Evolutionary conservation across 1,139 yeast genomes (phyloP).

Genomic region (Yamadazyma jaroonii): DNA sequence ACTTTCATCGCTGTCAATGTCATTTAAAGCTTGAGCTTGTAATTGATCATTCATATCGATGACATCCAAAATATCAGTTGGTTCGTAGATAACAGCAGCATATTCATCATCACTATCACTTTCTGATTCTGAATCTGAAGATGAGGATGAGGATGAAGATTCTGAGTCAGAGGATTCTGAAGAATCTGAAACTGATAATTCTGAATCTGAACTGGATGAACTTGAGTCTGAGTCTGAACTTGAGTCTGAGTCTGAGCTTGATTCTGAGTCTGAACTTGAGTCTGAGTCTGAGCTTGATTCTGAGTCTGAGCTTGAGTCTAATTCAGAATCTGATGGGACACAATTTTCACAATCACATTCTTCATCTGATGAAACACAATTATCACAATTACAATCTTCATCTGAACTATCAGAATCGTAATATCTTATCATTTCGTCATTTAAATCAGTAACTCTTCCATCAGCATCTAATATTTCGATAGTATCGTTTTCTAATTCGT

Average conservation of each 20-base stretch:
- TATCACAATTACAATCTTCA: background rate
- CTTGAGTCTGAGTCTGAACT: slow-evolving; percentile 1
- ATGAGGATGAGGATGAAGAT: slow-evolving; percentile 2
- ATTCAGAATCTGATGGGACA: background rate
- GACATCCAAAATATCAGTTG: slow-evolving; percentile 32
- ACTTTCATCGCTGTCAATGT: slow-evolving; percentile 11
- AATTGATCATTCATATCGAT: slow-evolving; percentile 36
- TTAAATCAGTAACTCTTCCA: slow-evolving; percentile 37
- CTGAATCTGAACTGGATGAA: slow-evolving; percentile 3
- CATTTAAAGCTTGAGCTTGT: slow-evolving; percentile 30
- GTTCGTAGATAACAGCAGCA: slow-evolving; percentile 21
- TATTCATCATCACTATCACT: slow-evolving; percentile 16
- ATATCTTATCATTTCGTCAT: slow-evolving; percentile 38
- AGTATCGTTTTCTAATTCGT: slow-evolving; percentile 35
- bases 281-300: slow-evolving; percentile 5
- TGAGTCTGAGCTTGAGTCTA: slow-evolving; percentile 2
- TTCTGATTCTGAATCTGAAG: slow-evolving; percentile 8
- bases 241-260: slow-evolving; percentile 4
- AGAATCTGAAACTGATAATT: background rate
- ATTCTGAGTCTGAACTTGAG: slow-evolving; percentile 1
- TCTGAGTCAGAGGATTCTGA: slow-evolving; percentile 1
- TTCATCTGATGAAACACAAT: slow-evolving; percentile 6
- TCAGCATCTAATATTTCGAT: slow-evolving; percentile 33
- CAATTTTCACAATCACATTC: background rate
- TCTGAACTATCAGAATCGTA: slow-evolving; percentile 26